Evolutionary conservation across 768 basidiomycete species (phyloP), one percentile per base, ranked within the genome.

Genomic region (Pleurotus cornucopiae): DNA sequence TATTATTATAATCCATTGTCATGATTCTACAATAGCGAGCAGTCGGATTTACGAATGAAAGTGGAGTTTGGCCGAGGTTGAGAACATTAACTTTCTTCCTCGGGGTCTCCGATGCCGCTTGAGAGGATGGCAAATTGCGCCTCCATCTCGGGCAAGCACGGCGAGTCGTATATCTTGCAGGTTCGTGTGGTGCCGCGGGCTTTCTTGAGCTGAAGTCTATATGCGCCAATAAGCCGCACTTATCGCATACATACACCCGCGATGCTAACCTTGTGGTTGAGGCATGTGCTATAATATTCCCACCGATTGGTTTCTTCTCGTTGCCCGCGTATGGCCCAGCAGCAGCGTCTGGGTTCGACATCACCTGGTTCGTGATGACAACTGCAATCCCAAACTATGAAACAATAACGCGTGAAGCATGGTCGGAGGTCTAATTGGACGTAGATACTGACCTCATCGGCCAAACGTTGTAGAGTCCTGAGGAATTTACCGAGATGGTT

Each of bases 281-380:
- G 6, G 97, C 97, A 74, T 99, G 97, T 1, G 97, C 97, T 83
- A 99, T 89, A 65, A 99, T 99, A 70, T 99, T 99, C 20, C 96
- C 96, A 46, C 97, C 97, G 54, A 99, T 96, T 13, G 97, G 97
- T 72, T 99, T 99, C 80, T 97, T 96, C 73, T 94, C 90, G 64
- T 97, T 93, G 3, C 83, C 83, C 40, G 87, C 87, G 60, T 91
- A 92, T 16, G 92, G 91, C 11, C 90, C 89, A 47, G 92, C 92
- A 2, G 89, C 84, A 25, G 93, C 94, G 67, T 99, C 97, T 2
- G 97, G 96, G 56, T 86, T 95, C n/a, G 97, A 98, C 83, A 99
- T 97, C 62, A 99, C 97, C 70, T 99, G 97, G 69, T 99, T 99
- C 3, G 92, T 91, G 41, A 98, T 87, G 9, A 99, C 94, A 20